A percentile compares a stretch with the other conserved stretches of the same genome.
phyloP scores from a whole-genome alignment of 257 asterid genomes.

The Solanum verrucosum region DNA sequence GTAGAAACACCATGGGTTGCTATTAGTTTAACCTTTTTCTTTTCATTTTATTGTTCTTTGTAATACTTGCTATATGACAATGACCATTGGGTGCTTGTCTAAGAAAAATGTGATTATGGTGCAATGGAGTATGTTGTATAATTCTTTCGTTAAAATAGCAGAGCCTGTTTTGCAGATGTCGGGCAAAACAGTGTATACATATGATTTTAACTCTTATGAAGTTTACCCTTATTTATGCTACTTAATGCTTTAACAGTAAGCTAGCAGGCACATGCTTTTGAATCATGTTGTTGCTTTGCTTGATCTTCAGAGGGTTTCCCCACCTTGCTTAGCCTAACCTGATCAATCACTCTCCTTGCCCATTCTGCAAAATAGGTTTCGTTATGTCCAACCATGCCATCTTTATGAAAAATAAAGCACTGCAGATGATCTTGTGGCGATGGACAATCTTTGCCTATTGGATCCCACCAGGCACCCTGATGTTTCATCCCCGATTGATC shows the following conservation, averaged over 20 bases:
- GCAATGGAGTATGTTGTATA: neutral
- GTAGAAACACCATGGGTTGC: neutral
- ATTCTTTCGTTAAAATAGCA: neutral
- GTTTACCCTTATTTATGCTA: neutral
- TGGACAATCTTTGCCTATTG: constrained; percentile 18
- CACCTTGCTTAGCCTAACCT: constrained; percentile 10
- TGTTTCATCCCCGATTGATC: constrained; percentile 23
- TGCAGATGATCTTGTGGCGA: constrained; percentile 5
- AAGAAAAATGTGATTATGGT: neutral
- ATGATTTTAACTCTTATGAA: neutral
- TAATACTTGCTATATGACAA: neutral
- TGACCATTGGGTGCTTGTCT: neutral
- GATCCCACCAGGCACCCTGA: constrained; percentile 33
- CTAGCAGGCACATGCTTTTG: constrained; percentile 10
- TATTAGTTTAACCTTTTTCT: neutral
- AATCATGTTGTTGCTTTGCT: neutral
- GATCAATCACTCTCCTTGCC: constrained; percentile 17
- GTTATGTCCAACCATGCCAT: constrained; percentile 26
- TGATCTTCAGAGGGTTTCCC: constrained; percentile 2
- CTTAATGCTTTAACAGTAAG: neutral
- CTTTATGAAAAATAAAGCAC: constrained; percentile 21
- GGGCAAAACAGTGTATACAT: neutral
- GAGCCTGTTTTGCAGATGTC: neutral
- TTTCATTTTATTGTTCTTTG: neutral
- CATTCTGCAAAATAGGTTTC: constrained; percentile 24